These are phyloP conservation scores for Backusella liffmaniae DNA, from an alignment of 192 early-diverging fungal species.

Conservation along the genomic window DNA sequence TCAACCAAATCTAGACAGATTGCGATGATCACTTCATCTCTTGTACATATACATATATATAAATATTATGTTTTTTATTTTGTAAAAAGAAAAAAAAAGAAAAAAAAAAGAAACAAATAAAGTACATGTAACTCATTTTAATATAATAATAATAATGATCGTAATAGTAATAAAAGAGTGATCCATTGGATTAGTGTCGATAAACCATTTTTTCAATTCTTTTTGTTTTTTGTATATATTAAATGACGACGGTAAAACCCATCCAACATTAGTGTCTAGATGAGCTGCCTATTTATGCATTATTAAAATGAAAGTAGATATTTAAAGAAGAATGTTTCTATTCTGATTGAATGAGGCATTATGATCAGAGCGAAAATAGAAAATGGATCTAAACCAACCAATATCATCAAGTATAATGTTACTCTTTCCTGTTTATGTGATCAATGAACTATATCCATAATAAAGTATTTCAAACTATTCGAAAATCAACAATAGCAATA, in stretches of 20 bases:
- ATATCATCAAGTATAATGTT: neutral
- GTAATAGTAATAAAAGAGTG: no score
- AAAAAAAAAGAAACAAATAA: neutral
- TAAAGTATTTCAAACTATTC: neutral
- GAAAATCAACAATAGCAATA: neutral
- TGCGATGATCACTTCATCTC: neutral
- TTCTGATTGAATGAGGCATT: neutral
- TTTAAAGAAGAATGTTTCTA: neutral
- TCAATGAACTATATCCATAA: neutral
- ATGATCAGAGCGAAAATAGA: neutral
- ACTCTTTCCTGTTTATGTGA: no score
- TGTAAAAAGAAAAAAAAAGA: neutral
- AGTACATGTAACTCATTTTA: neutral
- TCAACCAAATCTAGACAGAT: slow-evolving; percentile 37
- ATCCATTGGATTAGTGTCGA: no score
- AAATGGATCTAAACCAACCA: neutral
- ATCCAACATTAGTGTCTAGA: no score
- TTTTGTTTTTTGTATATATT: neutral
- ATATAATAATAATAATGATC: neutral
- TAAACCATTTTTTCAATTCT: no score
- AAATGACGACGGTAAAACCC: neutral
- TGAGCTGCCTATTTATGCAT: neutral
- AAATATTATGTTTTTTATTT: neutral
- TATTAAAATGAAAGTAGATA: neutral
- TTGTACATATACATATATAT: neutral